Conservation (phyloP, 176 grass and related monocot species). For the Typha latifolia region DNA sequence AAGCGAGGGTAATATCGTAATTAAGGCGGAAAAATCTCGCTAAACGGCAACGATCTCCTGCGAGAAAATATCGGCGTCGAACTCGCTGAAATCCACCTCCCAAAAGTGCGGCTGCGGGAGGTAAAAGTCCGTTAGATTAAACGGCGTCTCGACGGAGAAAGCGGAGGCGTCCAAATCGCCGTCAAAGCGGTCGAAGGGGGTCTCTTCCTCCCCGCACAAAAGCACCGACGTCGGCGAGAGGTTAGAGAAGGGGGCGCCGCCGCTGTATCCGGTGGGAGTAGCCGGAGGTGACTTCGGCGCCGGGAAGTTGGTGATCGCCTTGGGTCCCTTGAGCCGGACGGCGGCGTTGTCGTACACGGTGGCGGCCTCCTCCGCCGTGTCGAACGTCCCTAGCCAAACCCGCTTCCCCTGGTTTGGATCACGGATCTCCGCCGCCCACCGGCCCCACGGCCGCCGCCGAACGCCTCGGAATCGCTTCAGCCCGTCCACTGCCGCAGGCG, state of each 20-base stretch:
- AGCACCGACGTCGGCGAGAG: slow-evolving; percentile 6
- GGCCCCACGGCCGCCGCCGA: slow-evolving; percentile 40
- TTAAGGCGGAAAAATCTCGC: not conserved
- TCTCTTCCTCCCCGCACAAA: not conserved
- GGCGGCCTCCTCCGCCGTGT: slow-evolving; percentile 83
- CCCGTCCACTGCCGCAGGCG: not conserved
- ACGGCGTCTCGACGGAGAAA: not conserved
- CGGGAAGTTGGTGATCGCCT: slow-evolving; percentile 43
- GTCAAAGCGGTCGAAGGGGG: not conserved
- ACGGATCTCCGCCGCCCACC: slow-evolving; percentile 37
- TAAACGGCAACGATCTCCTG: slow-evolving; percentile 6
- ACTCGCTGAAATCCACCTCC: slow-evolving; percentile 28
- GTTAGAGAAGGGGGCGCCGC: not conserved
- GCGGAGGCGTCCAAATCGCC: not conserved
- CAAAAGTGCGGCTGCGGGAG: not conserved
- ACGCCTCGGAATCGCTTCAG: slow-evolving; percentile 32
- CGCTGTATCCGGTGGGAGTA: not conserved
- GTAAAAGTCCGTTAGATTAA: slow-evolving; percentile 1
- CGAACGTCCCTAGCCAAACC: slow-evolving; percentile 85
- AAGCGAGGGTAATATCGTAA: not conserved
- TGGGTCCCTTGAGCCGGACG: slow-evolving; percentile 36
- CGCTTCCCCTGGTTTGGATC: slow-evolving; percentile 33
- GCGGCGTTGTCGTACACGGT: slow-evolving; percentile 55
- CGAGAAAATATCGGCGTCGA: slow-evolving; percentile 31
- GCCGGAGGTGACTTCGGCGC: not conserved